These are phyloP conservation scores for Glomus cerebriforme DNA, from an alignment of 192 early-diverging fungal species.

Conservation along the genomic window DNA sequence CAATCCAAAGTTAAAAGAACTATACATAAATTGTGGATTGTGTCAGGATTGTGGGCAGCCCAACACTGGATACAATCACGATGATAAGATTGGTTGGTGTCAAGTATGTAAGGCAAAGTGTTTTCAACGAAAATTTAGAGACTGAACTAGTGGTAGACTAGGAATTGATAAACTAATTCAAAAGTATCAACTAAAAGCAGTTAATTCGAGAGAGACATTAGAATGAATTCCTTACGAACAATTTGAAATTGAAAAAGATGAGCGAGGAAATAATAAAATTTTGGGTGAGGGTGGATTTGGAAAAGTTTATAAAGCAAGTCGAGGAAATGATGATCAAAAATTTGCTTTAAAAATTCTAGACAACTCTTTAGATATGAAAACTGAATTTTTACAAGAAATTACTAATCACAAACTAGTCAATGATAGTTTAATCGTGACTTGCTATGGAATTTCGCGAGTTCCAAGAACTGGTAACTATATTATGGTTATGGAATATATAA, in stretches of 20 bases:
- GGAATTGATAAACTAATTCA: not conserved
- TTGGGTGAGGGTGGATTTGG: not conserved
- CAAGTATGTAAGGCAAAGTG: not conserved
- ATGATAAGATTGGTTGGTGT: not conserved
- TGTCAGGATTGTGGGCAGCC: not conserved
- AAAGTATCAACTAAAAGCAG: not conserved
- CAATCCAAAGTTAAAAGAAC: not conserved
- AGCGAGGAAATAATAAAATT: not conserved
- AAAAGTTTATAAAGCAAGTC: not conserved
- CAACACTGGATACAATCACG: not conserved
- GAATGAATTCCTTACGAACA: slow-evolving; percentile 4
- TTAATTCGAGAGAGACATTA: not conserved
- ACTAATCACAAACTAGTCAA: not conserved
- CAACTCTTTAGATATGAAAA: not conserved
- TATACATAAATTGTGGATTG: not conserved
- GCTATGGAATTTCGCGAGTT: slow-evolving; percentile 3
- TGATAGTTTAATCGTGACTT: not conserved
- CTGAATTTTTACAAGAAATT: not conserved
- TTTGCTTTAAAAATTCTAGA: not conserved
- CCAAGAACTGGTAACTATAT: not conserved
- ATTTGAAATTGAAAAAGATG: not conserved
- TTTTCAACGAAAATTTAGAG: not conserved
- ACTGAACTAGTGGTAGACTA: not conserved
- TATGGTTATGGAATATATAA: not conserved
- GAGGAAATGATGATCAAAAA: not conserved